These are phyloP conservation scores for Parietichytrium sp. DNA, from an alignment of 108 stramenopile genomes.

Conservation along the genomic window DNA sequence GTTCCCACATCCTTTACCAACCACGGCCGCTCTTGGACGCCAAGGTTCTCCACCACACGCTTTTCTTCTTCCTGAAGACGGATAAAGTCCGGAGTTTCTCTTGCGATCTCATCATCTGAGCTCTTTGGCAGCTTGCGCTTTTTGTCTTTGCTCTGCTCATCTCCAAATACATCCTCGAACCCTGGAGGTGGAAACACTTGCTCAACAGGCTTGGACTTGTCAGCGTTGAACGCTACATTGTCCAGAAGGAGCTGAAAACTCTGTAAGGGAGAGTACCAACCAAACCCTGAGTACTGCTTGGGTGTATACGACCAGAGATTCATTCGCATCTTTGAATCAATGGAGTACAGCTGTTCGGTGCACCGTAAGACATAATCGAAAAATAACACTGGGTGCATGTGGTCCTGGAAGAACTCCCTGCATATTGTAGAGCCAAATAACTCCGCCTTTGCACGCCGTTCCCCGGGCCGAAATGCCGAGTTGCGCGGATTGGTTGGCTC, in stretches of 20 bases:
- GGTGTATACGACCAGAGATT: not conserved
- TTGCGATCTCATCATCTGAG: not conserved
- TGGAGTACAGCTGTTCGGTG: not conserved
- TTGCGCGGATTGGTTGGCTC: slow-evolving; percentile 28
- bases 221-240: not conserved
- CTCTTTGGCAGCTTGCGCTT: not conserved
- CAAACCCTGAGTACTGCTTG: slow-evolving; percentile 20
- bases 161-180: no score
- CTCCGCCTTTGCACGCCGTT: not conserved
- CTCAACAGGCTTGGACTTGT: not conserved
- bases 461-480: not conserved
- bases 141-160: not conserved
- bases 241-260: not conserved
- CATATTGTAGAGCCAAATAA: slow-evolving; percentile 21
- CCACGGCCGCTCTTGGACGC: slow-evolving; percentile 1
- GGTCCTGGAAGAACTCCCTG: slow-evolving; percentile 3
- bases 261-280: not conserved
- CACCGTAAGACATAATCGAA: slow-evolving; percentile 5
- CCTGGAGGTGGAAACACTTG: slow-evolving; percentile 14
- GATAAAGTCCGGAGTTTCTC: not conserved
- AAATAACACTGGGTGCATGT: not conserved
- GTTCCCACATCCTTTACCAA: not conserved
- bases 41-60: not conserved
- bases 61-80: not conserved
- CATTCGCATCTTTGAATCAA: slow-evolving; percentile 13